phyloP scores from a whole-genome alignment of 768 basidiomycete species.

The Termitomyces sp. region DNA sequence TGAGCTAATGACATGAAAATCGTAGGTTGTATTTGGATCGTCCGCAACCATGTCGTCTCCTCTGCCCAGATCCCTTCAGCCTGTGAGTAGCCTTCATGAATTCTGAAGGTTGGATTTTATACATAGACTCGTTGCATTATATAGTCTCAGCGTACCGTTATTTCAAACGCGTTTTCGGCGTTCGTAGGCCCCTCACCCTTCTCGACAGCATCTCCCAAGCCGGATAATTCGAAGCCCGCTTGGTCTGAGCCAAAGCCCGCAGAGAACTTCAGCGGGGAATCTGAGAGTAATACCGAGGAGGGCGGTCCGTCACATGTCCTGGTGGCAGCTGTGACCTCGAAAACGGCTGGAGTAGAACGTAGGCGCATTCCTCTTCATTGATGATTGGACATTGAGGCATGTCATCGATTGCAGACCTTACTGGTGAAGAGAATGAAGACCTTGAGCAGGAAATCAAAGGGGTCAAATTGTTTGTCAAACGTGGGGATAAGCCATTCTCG shows the following conservation, averaged over 20 bases:
- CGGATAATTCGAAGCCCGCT: conserved; percentile 10
- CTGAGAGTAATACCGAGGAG: background rate
- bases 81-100: conserved; percentile 3
- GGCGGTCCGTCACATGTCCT: conserved; percentile 10
- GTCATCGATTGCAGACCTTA: conserved; percentile 29
- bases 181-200: conserved; percentile 34
- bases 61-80: conserved; percentile 11
- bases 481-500: conserved; percentile 50
- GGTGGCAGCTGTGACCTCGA: conserved; percentile 8
- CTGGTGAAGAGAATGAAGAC: conserved; percentile 64
- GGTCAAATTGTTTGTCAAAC: conserved; percentile 54
- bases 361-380: background rate
- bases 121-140: background rate
- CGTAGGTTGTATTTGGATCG: conserved; percentile 13
- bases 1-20: background rate
- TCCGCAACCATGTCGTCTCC: conserved; percentile 10
- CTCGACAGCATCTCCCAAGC: conserved; percentile 15
- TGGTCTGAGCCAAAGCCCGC: conserved; percentile 12
- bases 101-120: background rate
- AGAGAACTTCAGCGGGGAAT: conserved; percentile 1
- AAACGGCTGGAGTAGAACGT: conserved; percentile 14
- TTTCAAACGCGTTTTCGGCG: conserved; percentile 30
- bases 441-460: conserved; percentile 53
- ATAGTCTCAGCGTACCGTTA: conserved; percentile 8
- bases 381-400: background rate